These are phyloP conservation scores for Stagonosporopsis cucurbitacearum DNA, from an alignment of 2,329 filamentous ascomycete genomes.

Conservation along the genomic window DNA sequence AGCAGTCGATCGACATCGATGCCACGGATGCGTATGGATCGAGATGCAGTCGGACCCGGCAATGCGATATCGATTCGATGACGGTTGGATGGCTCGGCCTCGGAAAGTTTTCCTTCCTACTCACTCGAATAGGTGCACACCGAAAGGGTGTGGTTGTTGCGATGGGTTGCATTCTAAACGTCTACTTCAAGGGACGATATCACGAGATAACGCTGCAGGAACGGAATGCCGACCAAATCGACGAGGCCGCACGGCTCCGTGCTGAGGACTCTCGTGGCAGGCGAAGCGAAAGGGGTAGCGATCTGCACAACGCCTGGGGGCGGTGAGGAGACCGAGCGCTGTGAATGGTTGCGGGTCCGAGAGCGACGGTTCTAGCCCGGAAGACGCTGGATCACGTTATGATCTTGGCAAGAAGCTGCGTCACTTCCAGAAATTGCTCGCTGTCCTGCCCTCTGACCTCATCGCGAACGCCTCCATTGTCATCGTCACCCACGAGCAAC, in stretches of 20 bases:
- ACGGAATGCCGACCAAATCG: conserved; percentile 16
- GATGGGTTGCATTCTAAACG: conserved; percentile 3
- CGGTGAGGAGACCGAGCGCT: conserved; percentile 17
- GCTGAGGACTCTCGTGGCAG: conserved; percentile 27
- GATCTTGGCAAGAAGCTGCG: conserved; percentile 36
- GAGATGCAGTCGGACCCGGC: conserved; percentile 14
- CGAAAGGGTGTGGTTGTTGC: not conserved
- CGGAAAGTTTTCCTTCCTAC: not conserved
- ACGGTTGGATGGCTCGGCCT: conserved; percentile 1
- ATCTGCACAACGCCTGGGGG: conserved; percentile 18
- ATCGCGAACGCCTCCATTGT: conserved; percentile 46
- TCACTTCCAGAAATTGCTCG: conserved; percentile 43
- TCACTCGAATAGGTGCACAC: not conserved
- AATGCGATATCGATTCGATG: not conserved
- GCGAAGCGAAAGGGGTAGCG: conserved; percentile 29
- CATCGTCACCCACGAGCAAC: conserved; percentile 40
- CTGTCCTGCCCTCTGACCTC: conserved; percentile 46
- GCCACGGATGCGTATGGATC: conserved; percentile 8
- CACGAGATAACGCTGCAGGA: conserved; percentile 17
- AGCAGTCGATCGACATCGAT: conserved; percentile 15
- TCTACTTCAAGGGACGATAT: conserved; percentile 14
- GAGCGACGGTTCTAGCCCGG: conserved; percentile 14
- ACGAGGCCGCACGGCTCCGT: conserved; percentile 12
- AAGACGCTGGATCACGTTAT: conserved; percentile 39
- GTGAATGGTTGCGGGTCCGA: conserved; percentile 5